These are phyloP conservation scores for Pichia membranifaciens DNA, from an alignment of 805 yeast species.

Conservation along the genomic window DNA sequence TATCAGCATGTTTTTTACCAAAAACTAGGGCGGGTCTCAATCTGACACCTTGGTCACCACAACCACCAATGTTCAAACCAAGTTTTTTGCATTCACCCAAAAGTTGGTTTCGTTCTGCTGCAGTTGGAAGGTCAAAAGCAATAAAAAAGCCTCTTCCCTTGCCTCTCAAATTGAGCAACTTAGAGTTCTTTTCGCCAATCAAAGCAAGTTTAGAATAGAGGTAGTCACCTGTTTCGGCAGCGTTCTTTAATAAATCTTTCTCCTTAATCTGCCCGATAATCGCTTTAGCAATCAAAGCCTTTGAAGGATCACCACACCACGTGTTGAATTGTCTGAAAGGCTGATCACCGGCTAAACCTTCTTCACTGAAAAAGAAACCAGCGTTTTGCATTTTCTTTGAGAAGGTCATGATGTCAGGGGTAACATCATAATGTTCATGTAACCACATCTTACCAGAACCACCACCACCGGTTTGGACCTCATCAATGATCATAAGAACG, in stretches of 20 bases:
- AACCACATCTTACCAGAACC: conserved; percentile 72
- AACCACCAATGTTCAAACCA: conserved; percentile 66
- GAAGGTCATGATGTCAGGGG: conserved; percentile 64
- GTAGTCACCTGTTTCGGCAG: conserved; percentile 50
- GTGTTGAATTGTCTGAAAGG: conserved; percentile 71
- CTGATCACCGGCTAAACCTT: conserved; percentile 50
- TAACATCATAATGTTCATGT: conserved; percentile 60
- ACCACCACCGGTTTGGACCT: conserved; percentile 72
- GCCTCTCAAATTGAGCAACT: conserved; percentile 51
- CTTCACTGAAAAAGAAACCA: conserved; percentile 61
- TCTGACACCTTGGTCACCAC: conserved; percentile 54
- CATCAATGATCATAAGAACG: conserved; percentile 59
- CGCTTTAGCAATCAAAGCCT: conserved; percentile 56
- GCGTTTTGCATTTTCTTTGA: conserved; percentile 72
- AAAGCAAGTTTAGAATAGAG: conserved; percentile 38
- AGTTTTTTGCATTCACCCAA: conserved; percentile 39
- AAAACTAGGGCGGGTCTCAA: conserved; percentile 62
- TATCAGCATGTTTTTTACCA: conserved; percentile 55
- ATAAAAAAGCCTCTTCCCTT: conserved; percentile 58
- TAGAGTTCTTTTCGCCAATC: conserved; percentile 31
- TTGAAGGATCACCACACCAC: conserved; percentile 75
- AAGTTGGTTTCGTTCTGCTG: conserved; percentile 41
- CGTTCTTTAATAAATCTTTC: conserved; percentile 42
- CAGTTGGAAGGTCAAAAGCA: conserved; percentile 52
- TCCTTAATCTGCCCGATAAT: conserved; percentile 50